Percentiles rank a stretch among this genome's conserved stretches.
Evolutionary conservation across 2,329 filamentous ascomycete species (phyloP).

Genomic region (Fonsecaea erecta): DNA sequence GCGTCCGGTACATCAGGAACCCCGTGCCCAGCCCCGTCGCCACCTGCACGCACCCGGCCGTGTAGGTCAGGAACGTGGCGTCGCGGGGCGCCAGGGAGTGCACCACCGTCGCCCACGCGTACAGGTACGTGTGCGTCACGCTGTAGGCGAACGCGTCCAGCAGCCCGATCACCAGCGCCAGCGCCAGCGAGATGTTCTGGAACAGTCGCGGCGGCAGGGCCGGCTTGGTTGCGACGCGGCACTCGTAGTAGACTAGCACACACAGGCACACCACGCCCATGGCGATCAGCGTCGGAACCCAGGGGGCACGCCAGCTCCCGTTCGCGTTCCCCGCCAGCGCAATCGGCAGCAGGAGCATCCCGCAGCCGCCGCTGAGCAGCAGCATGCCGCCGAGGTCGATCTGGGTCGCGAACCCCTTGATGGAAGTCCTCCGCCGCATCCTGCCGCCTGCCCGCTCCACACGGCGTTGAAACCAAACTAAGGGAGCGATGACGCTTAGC

Average conservation of each 20-base stretch:
- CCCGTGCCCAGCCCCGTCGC: slow-evolving; percentile 50
- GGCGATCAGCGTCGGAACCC: slow-evolving; percentile 52
- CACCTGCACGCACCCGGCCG: slow-evolving; percentile 50
- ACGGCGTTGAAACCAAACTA: slow-evolving; percentile 46
- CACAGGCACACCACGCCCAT: slow-evolving; percentile 51
- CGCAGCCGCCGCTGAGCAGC: slow-evolving; percentile 56
- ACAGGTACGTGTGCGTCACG: slow-evolving; percentile 56
- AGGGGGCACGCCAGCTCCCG: slow-evolving; percentile 52
- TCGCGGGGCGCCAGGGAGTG: slow-evolving; percentile 48
- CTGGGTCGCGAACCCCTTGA: slow-evolving; percentile 42
- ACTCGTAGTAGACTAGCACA: slow-evolving; percentile 56
- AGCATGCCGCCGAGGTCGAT: slow-evolving; percentile 50
- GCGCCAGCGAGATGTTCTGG: slow-evolving; percentile 49
- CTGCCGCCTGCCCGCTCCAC: slow-evolving; percentile 41
- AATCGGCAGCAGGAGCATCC: slow-evolving; percentile 55
- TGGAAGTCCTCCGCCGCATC: slow-evolving; percentile 37
- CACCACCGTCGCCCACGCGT: slow-evolving; percentile 53
- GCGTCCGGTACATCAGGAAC: slow-evolving; percentile 49
- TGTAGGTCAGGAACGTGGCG: slow-evolving; percentile 51
- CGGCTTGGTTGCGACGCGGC: slow-evolving; percentile 50
- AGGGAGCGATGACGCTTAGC: slow-evolving; percentile 44
- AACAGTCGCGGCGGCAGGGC: slow-evolving; percentile 55
- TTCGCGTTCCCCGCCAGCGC: slow-evolving; percentile 51
- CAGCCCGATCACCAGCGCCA: slow-evolving; percentile 48
- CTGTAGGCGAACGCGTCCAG: slow-evolving; percentile 53